A percentile compares a stretch with the other conserved stretches of the same genome.
These are phyloP conservation scores for Talaromyces sp. DNA, from an alignment of 2,329 filamentous ascomycete genomes.

Conservation along the genomic window DNA sequence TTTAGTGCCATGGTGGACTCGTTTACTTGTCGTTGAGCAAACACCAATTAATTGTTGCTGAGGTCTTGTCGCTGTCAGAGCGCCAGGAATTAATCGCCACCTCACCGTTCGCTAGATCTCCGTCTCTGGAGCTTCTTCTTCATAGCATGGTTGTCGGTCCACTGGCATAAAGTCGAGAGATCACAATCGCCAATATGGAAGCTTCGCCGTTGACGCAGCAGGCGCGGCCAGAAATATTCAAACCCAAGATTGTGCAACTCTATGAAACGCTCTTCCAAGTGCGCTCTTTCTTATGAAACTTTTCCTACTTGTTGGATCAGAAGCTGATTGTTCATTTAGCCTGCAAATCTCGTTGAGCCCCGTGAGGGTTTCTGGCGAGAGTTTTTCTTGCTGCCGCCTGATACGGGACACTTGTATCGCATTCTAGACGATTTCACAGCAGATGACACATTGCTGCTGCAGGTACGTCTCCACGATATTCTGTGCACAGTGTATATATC, in stretches of 20 bases:
- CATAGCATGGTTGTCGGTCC: constrained; percentile 4
- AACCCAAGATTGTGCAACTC: constrained; percentile 87
- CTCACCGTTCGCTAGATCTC: background rate
- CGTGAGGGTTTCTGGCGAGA: constrained; percentile 93
- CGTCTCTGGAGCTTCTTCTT: background rate
- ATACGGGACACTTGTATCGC: constrained; percentile 60
- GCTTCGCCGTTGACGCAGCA: constrained; percentile 90
- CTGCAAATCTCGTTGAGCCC: constrained; percentile 61
- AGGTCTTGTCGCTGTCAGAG: constrained; percentile 1
- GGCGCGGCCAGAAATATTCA: constrained; percentile 80
- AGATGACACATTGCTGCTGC: constrained; percentile 68
- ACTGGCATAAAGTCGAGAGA: background rate
- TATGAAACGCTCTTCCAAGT: constrained; percentile 74
- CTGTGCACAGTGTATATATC: background rate
- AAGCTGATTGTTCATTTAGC: constrained; percentile 37
- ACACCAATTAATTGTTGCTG: constrained; percentile 1
- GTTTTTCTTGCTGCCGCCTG: constrained; percentile 85
- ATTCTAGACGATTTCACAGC: constrained; percentile 66
- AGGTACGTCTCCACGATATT: constrained; percentile 41
- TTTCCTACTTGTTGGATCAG: background rate
- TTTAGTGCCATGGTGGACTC: background rate
- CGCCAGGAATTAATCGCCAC: background rate
- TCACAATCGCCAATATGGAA: constrained; percentile 56
- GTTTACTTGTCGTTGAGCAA: constrained; percentile 1
- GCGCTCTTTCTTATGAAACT: background rate